phyloP scores from a whole-genome alignment of 2,329 filamentous ascomycete genomes.

The Neofusicoccum laricinum region DNA sequence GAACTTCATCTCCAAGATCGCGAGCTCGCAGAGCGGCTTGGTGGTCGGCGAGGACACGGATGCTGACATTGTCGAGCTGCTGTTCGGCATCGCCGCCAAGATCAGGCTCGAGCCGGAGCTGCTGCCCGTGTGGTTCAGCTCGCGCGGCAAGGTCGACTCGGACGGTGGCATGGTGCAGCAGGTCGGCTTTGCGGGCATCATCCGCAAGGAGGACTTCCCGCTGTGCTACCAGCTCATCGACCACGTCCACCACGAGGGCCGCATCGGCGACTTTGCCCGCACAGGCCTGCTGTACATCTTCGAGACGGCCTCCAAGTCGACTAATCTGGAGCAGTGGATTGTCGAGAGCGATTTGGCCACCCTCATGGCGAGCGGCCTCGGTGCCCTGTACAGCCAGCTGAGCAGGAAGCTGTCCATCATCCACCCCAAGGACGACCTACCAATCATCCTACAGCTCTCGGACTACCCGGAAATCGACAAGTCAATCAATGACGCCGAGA shows the following conservation, averaged over 20 bases:
- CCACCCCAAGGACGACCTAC: conserved; percentile 69
- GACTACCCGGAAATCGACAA: conserved; percentile 77
- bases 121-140: conserved; percentile 86
- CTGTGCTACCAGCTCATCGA: conserved; percentile 94
- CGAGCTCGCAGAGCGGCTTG: conserved; percentile 65
- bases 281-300: conserved; percentile 95
- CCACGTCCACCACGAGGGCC: conserved; percentile 93
- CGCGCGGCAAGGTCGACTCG: conserved; percentile 40
- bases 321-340: conserved; percentile 87
- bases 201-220: conserved; percentile 87
- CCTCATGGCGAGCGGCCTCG: conserved; percentile 92
- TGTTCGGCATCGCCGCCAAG: conserved; percentile 96
- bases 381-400: conserved; percentile 69
- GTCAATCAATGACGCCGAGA: conserved; percentile 65
- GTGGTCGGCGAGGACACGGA: conserved; percentile 78
- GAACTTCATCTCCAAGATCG: conserved; percentile 77
- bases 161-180: conserved; percentile 48
- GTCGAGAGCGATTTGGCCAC: conserved; percentile 95
- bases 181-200: conserved; percentile 76
- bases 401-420: conserved; percentile 75
- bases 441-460: conserved; percentile 81
- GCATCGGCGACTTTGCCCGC: conserved; percentile 91
- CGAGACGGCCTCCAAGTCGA: conserved; percentile 82
- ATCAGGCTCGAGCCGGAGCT: conserved; percentile 86
- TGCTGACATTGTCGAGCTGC: conserved; percentile 82